Evolutionary conservation across 192 early-diverging fungal genomes (phyloP).

Genomic region (Backusella tuberculispora): DNA sequence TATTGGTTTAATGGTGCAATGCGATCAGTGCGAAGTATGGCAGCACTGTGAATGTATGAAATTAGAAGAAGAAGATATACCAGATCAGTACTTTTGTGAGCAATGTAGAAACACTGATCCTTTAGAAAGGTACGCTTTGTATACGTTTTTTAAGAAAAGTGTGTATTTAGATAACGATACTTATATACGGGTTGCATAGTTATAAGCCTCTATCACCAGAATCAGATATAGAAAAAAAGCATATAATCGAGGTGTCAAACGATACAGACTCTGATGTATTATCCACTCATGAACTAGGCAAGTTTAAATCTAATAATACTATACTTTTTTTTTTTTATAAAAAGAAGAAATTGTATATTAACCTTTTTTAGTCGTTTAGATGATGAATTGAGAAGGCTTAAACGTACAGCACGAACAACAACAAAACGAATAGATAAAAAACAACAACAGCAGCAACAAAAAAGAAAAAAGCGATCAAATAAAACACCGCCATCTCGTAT

Average conservation of each 20-base stretch:
- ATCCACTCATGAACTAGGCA: background rate
- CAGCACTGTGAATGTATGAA: conserved; percentile 94
- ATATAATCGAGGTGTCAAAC: background rate
- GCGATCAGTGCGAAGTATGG: conserved; percentile 92
- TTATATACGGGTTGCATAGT: background rate
- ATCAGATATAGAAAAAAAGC: conserved; percentile 1
- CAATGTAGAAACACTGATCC: conserved; percentile 84
- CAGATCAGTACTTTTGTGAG: conserved; percentile 94
- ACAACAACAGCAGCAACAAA: background rate
- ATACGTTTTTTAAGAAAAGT: background rate
- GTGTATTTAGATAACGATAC: background rate
- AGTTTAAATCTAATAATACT: background rate
- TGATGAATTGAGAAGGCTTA: background rate
- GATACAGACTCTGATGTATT: background rate
- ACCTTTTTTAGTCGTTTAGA: background rate
- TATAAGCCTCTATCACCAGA: conserved; percentile 1
- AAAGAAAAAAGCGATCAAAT: background rate
- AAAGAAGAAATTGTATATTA: background rate
- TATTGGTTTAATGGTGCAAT: conserved; percentile 87
- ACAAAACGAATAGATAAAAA: conserved; percentile 15
- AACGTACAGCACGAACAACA: background rate
- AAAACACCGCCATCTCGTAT: conserved; percentile 14
- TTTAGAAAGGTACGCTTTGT: conserved; percentile 45
- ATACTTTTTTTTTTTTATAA: no score
- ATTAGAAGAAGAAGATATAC: conserved; percentile 75